Conservation (phyloP, 2,329 filamentous ascomycete species). For the Davidsoniella eucalypti region DNA sequence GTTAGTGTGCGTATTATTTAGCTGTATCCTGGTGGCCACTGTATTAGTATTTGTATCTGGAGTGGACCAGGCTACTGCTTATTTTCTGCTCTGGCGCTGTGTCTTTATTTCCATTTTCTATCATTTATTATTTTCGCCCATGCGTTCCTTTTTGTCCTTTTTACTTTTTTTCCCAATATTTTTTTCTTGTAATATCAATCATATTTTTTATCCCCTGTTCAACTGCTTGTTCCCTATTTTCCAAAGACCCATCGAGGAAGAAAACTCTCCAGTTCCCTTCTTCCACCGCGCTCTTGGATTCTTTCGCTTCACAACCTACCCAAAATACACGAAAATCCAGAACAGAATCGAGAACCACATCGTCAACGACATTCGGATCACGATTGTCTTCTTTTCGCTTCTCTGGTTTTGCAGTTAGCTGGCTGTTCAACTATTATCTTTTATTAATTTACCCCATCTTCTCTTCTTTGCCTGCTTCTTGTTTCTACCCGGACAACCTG, state of each 20-base stretch:
- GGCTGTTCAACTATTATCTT: slow-evolving; percentile 1
- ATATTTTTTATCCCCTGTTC: slow-evolving; percentile 14
- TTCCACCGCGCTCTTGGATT: background rate
- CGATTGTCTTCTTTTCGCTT: background rate
- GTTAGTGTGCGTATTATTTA: no score
- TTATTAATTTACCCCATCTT: background rate
- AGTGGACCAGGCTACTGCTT: no score
- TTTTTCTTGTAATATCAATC: background rate
- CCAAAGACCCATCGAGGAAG: slow-evolving; percentile 3
- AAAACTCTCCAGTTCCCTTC: slow-evolving; percentile 7
- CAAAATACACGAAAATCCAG: background rate
- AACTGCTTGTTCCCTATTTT: slow-evolving; percentile 5
- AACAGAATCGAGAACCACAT: background rate
- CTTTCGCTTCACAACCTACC: no score
- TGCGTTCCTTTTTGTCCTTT: background rate
- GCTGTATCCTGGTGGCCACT: no score
- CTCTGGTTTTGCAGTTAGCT: background rate
- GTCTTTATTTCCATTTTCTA: no score
- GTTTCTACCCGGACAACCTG: background rate
- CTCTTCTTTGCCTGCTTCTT: slow-evolving; percentile 3
- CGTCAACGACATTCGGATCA: background rate
- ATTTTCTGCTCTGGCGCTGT: no score
- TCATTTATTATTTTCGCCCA: no score
- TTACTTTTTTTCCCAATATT: background rate
- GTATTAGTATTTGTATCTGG: no score